A percentile compares a stretch with the other conserved stretches of the same genome.
These are phyloP conservation scores for Tardiomyces depauwii DNA, from an alignment of 1,139 yeast species.

Conservation along the genomic window DNA sequence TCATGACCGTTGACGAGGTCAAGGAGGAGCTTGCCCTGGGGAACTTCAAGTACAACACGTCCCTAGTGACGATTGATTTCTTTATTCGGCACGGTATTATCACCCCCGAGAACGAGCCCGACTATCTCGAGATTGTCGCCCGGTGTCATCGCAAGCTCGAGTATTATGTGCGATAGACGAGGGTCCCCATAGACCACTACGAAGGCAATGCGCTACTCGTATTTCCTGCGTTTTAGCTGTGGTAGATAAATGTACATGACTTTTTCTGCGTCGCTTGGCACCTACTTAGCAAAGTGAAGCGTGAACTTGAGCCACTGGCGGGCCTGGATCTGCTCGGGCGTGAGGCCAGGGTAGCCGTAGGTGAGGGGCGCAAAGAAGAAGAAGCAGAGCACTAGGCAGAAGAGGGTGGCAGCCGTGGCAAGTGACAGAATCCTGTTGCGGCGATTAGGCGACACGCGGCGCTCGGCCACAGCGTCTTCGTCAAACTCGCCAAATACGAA, in stretches of 20 bases:
- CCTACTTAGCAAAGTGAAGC: constrained; percentile 70
- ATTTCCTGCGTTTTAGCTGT: neutral
- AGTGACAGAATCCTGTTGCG: constrained; percentile 14
- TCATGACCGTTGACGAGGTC: constrained; percentile 53
- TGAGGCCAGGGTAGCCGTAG: constrained; percentile 63
- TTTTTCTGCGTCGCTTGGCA: neutral
- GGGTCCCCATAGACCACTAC: too few relatives aligned
- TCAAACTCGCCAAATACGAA: constrained; percentile 53
- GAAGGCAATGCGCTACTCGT: neutral
- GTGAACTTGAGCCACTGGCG: constrained; percentile 80
- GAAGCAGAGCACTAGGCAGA: constrained; percentile 52
- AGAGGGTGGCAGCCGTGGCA: constrained; percentile 32
- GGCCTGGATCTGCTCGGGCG: constrained; percentile 50
- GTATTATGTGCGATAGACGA: constrained; percentile 40
- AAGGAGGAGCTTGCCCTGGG: constrained; percentile 35
- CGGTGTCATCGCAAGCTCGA: constrained; percentile 62
- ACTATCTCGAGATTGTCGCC: constrained; percentile 44
- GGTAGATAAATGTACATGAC: neutral
- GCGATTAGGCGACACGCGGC: constrained; percentile 3
- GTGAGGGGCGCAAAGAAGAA: constrained; percentile 72
- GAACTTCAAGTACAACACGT: constrained; percentile 86
- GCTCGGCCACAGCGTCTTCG: constrained; percentile 8
- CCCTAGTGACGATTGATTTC: constrained; percentile 67
- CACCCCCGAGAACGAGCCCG: constrained; percentile 49
- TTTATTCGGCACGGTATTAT: constrained; percentile 70